Evolutionary conservation across 1,284 basidiomycete genomes (phyloP).

Genomic region (Athelia sp.): DNA sequence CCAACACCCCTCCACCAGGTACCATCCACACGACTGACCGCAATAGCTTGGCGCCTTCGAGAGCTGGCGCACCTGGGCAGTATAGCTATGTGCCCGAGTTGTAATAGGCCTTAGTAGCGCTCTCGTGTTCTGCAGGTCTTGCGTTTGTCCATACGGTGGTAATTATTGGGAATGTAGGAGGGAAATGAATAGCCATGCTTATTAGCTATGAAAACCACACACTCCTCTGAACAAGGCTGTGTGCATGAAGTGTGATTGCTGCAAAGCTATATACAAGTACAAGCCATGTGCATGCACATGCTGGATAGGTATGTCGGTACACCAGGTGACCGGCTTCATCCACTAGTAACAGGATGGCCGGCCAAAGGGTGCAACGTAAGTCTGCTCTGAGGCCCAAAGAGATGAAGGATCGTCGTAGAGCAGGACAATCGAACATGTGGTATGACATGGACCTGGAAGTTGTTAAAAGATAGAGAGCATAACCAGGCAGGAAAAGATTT

Average conservation of each 20-base stretch:
- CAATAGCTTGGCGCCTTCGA: neutral
- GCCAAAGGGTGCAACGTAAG: slow-evolving; percentile 54
- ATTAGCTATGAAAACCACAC: neutral
- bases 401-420: slow-evolving; percentile 44
- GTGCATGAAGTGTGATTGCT: too few relatives aligned
- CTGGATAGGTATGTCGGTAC: slow-evolving; percentile 38
- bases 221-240: neutral
- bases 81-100: neutral
- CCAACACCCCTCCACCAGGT: neutral
- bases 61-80: neutral
- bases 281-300: neutral
- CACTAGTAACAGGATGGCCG: slow-evolving; percentile 41
- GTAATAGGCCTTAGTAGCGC: neutral
- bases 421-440: slow-evolving; percentile 52
- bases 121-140: neutral
- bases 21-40: slow-evolving; percentile 1
- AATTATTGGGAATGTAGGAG: neutral
- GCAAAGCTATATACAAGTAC: neutral
- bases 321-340: slow-evolving; percentile 60
- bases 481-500: slow-evolving; percentile 4
- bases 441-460: slow-evolving; percentile 45
- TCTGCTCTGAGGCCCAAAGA: slow-evolving; percentile 48
- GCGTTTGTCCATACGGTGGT: neutral
- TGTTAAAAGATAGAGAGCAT: slow-evolving; percentile 57
- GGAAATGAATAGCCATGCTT: slow-evolving; percentile 3